Evolutionary conservation across 495 filamentous ascomycete species (phyloP).

Genomic region (Aspergillus sclerotiicarbonarius): DNA sequence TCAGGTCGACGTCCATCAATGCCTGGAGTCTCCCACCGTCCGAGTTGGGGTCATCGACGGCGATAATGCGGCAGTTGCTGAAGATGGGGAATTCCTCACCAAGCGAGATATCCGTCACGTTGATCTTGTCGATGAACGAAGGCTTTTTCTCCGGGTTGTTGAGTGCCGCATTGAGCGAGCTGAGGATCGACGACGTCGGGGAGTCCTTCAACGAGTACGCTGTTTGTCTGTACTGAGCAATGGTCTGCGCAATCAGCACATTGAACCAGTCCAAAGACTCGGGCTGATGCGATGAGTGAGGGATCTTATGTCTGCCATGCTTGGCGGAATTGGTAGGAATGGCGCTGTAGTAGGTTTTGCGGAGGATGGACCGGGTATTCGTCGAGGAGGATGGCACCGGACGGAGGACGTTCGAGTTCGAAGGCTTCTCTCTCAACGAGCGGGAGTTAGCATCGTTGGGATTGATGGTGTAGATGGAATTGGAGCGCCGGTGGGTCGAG

Average conservation of each 20-base stretch:
- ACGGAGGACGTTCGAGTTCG: conserved; percentile 70
- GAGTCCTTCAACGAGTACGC: conserved; percentile 76
- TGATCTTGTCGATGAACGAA: conserved; percentile 88
- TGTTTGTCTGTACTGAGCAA: conserved; percentile 90
- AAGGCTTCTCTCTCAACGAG: conserved; percentile 70
- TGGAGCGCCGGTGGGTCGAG: conserved; percentile 61
- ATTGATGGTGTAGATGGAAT: conserved; percentile 48
- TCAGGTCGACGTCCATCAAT: conserved; percentile 93
- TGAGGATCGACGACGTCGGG: conserved; percentile 72
- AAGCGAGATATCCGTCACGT: conserved; percentile 85
- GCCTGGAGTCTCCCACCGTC: conserved; percentile 76
- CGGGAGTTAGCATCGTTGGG: conserved; percentile 33
- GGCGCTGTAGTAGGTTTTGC: conserved; percentile 97
- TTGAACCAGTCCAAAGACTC: conserved; percentile 99
- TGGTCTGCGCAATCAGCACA: conserved; percentile 92
- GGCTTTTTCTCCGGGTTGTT: conserved; percentile 80
- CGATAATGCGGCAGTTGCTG: conserved; percentile 94
- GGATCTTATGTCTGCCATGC: conserved; percentile 46
- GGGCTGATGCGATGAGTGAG: conserved; percentile 82
- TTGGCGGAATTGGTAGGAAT: conserved; percentile 47
- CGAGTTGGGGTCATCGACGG: conserved; percentile 46
- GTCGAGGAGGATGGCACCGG: conserved; percentile 53
- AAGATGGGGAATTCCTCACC: conserved; percentile 98
- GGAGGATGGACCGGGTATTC: conserved; percentile 86
- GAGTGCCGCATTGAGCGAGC: conserved; percentile 81